Conservation (phyloP, 139 green algal species). For the Desmodesmus armatus region DNA sequence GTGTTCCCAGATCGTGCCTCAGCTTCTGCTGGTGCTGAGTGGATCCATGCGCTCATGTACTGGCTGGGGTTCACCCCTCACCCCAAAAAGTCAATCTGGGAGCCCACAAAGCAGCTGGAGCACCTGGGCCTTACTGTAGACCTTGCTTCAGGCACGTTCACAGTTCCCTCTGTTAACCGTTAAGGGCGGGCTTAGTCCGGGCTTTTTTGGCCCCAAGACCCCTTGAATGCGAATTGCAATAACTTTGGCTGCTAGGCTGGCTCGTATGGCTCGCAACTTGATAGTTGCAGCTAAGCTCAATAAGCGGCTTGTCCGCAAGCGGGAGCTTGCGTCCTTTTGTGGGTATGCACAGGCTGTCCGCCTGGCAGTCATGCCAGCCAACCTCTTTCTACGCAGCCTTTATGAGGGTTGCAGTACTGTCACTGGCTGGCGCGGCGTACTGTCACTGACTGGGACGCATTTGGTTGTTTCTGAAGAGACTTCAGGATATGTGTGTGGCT, state of each 20-base stretch:
- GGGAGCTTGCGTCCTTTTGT: slow-evolving; percentile 3
- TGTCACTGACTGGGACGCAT: too few species aligned
- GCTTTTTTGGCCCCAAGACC: too few species aligned
- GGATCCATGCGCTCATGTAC: slow-evolving; percentile 15
- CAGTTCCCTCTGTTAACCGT: not conserved
- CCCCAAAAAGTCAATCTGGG: not conserved
- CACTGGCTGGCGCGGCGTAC: not conserved
- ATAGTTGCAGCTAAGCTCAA: not conserved
- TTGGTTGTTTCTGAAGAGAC: too few species aligned
- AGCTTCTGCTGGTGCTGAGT: not conserved
- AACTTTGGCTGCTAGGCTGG: too few species aligned
- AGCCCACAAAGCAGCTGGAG: slow-evolving; percentile 1
- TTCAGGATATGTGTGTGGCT: too few species aligned
- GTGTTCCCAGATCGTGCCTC: not conserved
- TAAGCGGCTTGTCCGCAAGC: not conserved
- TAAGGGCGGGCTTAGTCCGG: too few species aligned
- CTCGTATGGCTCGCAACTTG: not conserved
- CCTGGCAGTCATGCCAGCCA: slow-evolving; percentile 2
- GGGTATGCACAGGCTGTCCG: not conserved
- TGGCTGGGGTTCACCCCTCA: slow-evolving; percentile 11
- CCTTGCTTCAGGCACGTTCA: slow-evolving; percentile 9
- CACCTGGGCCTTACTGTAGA: slow-evolving; percentile 1
- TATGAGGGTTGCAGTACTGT: not conserved
- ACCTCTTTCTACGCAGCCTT: not conserved
- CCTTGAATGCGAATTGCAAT: too few species aligned